These are phyloP conservation scores for Lecanoromycetidae sp. DNA, from an alignment of 2,329 filamentous ascomycete species.

Conservation along the genomic window DNA sequence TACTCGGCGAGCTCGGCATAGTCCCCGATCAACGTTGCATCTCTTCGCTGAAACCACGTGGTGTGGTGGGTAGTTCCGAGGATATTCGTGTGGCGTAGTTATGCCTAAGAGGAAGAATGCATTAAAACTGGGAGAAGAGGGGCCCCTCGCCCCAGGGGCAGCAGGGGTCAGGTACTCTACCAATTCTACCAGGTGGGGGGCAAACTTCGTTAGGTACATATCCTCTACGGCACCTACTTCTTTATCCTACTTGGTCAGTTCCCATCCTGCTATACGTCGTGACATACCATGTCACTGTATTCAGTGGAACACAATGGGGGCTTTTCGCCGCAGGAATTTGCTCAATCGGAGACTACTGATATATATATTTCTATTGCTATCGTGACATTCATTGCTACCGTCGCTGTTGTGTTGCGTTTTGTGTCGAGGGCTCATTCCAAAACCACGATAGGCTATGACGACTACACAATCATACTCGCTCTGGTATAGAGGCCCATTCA, in stretches of 20 bases:
- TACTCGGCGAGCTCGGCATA: no score
- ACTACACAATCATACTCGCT: constrained; percentile 3
- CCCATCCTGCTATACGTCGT: no score
- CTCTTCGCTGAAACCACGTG: no score
- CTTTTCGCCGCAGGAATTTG: not conserved
- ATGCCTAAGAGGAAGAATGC: no score
- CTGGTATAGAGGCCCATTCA: not conserved
- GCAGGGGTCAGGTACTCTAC: no score
- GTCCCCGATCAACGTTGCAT: no score
- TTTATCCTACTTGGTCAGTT: not conserved
- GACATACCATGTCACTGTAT: not conserved
- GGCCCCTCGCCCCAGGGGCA: no score
- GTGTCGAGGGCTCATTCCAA: not conserved
- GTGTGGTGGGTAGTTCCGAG: no score
- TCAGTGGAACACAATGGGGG: not conserved
- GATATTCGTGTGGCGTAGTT: no score
- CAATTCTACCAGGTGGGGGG: no score
- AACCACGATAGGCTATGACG: not conserved
- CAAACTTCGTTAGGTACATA: no score
- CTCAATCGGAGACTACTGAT: not conserved
- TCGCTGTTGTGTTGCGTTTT: constrained; percentile 5
- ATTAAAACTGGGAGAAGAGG: no score
- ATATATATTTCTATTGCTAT: not conserved
- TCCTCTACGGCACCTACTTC: not conserved
- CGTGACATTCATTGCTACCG: constrained; percentile 3